Evolutionary conservation across 768 basidiomycete genomes (phyloP).

Genomic region (Leccinum aurantiacum): DNA sequence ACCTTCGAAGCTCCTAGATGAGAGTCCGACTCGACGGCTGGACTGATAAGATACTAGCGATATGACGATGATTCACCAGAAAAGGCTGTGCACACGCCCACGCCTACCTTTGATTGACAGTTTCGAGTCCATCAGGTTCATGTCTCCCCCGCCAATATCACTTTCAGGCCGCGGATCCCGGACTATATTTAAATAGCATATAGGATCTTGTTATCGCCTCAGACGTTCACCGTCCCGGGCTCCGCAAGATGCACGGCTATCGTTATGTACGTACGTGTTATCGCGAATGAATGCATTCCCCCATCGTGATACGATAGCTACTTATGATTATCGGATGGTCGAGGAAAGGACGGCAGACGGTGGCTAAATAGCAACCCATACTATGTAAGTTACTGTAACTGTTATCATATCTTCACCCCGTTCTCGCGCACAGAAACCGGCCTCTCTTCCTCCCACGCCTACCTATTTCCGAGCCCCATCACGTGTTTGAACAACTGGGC

Average conservation of each 20-base stretch:
- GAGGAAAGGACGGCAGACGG: neutral
- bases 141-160: neutral
- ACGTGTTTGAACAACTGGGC: neutral
- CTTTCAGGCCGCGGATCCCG: neutral
- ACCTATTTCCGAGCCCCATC: neutral
- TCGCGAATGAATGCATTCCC: neutral
- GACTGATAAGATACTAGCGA: neutral
- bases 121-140: too few species aligned
- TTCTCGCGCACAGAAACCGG: neutral
- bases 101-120: too few species aligned
- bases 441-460: neutral
- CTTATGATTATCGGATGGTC: neutral
- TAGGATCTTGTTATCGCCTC: neutral
- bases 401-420: neutral
- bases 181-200: neutral
- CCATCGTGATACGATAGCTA: neutral
- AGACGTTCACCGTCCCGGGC: neutral
- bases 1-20: neutral
- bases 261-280: neutral
- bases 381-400: neutral
- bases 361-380: neutral
- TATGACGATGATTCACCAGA: neutral
- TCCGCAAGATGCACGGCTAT: neutral
- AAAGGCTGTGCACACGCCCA: neutral
- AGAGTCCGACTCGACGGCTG: neutral